Evolutionary conservation across 768 basidiomycete species (phyloP), one percentile per base, ranked within the genome.

Genomic region (Porpolomopsis calyptriformis): DNA sequence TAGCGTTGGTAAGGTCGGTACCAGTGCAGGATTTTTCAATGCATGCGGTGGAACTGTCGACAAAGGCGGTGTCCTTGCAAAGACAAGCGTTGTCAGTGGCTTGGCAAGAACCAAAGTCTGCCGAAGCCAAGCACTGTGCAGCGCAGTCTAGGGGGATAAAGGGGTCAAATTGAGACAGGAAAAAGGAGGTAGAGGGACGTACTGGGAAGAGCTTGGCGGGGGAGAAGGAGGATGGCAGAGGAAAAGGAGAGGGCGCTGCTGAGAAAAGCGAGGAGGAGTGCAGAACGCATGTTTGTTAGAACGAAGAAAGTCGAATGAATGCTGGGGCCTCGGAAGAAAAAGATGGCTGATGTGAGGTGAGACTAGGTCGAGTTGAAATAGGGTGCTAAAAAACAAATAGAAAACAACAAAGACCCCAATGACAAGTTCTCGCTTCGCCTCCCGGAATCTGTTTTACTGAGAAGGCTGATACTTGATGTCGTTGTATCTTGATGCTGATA

Each of bases 41-140:
- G 61, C 82, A 84, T 0, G 53, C 1, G 29, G 76, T 73, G 39
- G 70, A 69, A 44, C 58, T 56, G 31, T 47, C 40, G 49, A 82
- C 53, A 55, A 80, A 84, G 1, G 47, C n/a, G 16, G 52, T 0
- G 56, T 63, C 65, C 4, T 63, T 60, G 71, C 82, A 85, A 24
- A 82, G 63, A 53, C 85, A 88, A 22, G 52, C 51, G 55, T 72
- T 64, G 63, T 85, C 77, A n/a, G 60, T 60, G 3, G 58, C 7
- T 11, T 45, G 11, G 64, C 84, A 87, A 48, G 51, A 53, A 35
- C 64, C 74, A 16, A 65, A 51, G 52, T 71, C 56, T 25, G 76
- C 69, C 46, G 49, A 58, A 5, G 60, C 41, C 6, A 82, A 52
- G 61, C 85, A 86, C 14, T 58, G 0, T 0, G 12, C 14, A 2